A percentile compares a stretch with the other conserved stretches of the same genome.
These are phyloP conservation scores for Straminergon stramineum DNA, from an alignment of 225 moss, liverwort and hornwort species.

Conservation along the genomic window DNA sequence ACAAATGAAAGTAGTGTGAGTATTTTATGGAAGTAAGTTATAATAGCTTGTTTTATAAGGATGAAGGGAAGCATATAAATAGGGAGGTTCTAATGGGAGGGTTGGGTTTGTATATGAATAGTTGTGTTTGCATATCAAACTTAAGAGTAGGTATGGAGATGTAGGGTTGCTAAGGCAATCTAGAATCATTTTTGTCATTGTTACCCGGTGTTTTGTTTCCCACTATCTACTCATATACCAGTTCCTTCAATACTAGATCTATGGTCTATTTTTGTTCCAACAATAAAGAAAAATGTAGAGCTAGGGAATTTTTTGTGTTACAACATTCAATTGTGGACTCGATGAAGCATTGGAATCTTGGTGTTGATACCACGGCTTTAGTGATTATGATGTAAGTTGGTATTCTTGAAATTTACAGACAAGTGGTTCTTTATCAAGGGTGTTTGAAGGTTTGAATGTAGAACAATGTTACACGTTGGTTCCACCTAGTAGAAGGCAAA, in stretches of 20 bases:
- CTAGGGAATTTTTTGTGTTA: not conserved
- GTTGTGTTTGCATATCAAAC: not conserved
- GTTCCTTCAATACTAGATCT: fast-evolving
- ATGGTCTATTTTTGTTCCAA: fast-evolving
- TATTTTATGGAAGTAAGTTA: not conserved
- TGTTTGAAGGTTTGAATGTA: too few species aligned
- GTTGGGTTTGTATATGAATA: not conserved
- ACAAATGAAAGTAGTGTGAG: not conserved
- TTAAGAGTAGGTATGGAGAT: not conserved
- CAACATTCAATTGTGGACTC: fast-evolving
- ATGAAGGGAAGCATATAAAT: not conserved
- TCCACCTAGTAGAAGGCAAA: too few species aligned
- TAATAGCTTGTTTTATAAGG: too few species aligned
- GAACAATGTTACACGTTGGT: too few species aligned
- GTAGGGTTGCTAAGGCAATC: not conserved
- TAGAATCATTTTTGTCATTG: fast-evolving
- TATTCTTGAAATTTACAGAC: too few species aligned
- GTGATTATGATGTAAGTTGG: too few species aligned
- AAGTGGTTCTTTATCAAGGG: too few species aligned
- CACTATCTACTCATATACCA: fast-evolving
- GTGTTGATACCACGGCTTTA: too few species aligned
- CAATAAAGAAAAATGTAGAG: not conserved
- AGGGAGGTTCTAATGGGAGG: fast-evolving
- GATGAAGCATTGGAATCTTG: not conserved
- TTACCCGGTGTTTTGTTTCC: fast-evolving